These are phyloP conservation scores for Wickerhamiella hasegawae DNA, from an alignment of 805 yeast genomes.

Conservation along the genomic window DNA sequence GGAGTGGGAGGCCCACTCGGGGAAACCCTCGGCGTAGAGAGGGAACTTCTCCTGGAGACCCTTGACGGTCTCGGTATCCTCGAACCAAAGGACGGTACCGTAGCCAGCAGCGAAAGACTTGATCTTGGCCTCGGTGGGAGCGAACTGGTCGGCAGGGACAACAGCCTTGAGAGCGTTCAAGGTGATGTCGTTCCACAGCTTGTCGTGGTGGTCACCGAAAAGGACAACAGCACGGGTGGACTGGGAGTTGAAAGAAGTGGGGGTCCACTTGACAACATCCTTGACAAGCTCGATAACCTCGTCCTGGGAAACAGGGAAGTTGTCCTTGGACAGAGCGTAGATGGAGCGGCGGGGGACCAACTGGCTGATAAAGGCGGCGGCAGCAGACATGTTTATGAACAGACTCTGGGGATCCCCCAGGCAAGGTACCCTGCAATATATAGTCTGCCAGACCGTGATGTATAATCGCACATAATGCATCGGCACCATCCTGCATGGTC, in stretches of 20 bases:
- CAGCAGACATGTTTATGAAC: not conserved
- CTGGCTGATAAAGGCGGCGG: slow-evolving; percentile 2
- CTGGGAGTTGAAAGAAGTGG: slow-evolving; percentile 38
- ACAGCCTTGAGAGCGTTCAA: slow-evolving; percentile 18
- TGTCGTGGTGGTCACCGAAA: slow-evolving; percentile 30
- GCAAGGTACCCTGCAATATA: too few relatives aligned
- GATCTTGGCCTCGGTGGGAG: slow-evolving; percentile 28
- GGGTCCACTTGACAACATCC: slow-evolving; percentile 31
- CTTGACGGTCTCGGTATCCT: slow-evolving; percentile 27
- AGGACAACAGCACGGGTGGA: slow-evolving; percentile 32
- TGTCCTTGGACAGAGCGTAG: slow-evolving; percentile 29
- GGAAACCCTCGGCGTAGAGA: slow-evolving; percentile 29
- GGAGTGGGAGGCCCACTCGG: slow-evolving; percentile 31
- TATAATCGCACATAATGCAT: too few relatives aligned
- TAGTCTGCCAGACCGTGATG: too few relatives aligned
- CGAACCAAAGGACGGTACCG: slow-evolving; percentile 34
- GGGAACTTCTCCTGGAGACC: slow-evolving; percentile 29
- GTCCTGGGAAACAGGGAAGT: slow-evolving; percentile 27
- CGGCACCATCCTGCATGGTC: too few relatives aligned
- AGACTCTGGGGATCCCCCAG: too few relatives aligned
- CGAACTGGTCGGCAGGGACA: slow-evolving; percentile 23
- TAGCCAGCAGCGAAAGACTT: slow-evolving; percentile 28
- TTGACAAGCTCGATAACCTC: slow-evolving; percentile 28
- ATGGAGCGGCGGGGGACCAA: slow-evolving; percentile 31
- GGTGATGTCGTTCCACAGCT: slow-evolving; percentile 29